Conservation (phyloP, 2,329 filamentous ascomycete species). For the Sporothrix globosa region DNA sequence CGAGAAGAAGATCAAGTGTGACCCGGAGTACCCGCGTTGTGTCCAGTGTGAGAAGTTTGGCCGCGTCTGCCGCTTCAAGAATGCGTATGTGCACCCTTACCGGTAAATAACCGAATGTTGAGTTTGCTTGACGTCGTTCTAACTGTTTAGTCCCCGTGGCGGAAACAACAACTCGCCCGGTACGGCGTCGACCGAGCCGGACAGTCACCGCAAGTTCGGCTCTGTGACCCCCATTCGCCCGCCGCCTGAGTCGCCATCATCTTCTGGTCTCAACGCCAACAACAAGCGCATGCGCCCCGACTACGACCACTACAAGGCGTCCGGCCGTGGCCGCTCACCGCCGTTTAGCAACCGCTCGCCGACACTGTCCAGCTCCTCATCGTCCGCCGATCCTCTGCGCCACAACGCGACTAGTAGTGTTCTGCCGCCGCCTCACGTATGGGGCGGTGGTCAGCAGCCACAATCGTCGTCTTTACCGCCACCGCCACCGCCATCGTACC, state of each 20-base stretch:
- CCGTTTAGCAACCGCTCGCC: conserved; percentile 38
- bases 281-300: conserved; percentile 56
- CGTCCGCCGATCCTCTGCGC: background rate
- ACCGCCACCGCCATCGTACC: conserved; percentile 11
- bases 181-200: conserved; percentile 55
- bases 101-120: background rate
- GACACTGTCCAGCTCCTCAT: conserved; percentile 29
- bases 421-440: conserved; percentile 35
- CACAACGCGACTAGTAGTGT: conserved; percentile 22
- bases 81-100: conserved; percentile 66
- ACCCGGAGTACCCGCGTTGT: conserved; percentile 84
- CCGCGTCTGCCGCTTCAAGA: conserved; percentile 80
- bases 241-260: conserved; percentile 33
- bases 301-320: conserved; percentile 51
- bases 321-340: conserved; percentile 40
- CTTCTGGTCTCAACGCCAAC: background rate
- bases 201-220: conserved; percentile 48
- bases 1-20: conserved; percentile 97
- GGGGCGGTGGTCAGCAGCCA: conserved; percentile 16
- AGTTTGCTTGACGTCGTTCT: conserved; percentile 20
- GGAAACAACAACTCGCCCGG: conserved; percentile 62
- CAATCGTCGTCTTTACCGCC: background rate
- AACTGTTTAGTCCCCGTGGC: conserved; percentile 54
- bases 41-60: conserved; percentile 92
- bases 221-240: conserved; percentile 40